Percentiles rank a stretch among this genome's conserved stretches.
phyloP scores from a whole-genome alignment of 495 filamentous ascomycete genomes.

The Tirmania nivea region DNA sequence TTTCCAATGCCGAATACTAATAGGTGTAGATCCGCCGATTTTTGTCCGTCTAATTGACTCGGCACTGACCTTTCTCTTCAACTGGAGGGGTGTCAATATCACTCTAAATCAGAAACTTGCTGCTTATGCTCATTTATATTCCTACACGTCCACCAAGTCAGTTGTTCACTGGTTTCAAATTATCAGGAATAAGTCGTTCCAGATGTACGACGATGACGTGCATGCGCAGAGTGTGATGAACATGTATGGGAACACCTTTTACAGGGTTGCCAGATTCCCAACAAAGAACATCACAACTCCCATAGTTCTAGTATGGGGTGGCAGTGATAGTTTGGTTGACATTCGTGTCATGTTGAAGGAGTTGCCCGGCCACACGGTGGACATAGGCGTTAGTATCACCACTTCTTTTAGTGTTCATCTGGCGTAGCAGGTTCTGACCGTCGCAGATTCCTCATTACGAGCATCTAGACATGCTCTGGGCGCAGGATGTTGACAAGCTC shows the following conservation, averaged over 20 bases:
- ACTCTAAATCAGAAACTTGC: slow-evolving; percentile 74
- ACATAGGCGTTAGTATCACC: slow-evolving; percentile 30
- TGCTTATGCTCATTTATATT: slow-evolving; percentile 91
- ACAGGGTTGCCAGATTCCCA: slow-evolving; percentile 87
- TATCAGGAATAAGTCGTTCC: slow-evolving; percentile 81
- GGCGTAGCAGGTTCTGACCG: not conserved
- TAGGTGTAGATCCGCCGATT: slow-evolving; percentile 53
- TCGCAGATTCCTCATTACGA: slow-evolving; percentile 59
- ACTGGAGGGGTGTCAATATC: slow-evolving; percentile 77
- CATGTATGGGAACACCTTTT: slow-evolving; percentile 40
- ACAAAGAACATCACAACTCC: slow-evolving; percentile 94
- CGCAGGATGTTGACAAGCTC: slow-evolving; percentile 52
- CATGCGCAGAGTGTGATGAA: slow-evolving; percentile 31
- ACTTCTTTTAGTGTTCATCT: not conserved
- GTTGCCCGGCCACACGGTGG: slow-evolving; percentile 60
- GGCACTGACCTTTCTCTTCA: slow-evolving; percentile 61
- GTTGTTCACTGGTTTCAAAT: slow-evolving; percentile 99
- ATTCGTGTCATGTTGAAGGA: slow-evolving; percentile 80
- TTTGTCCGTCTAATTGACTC: slow-evolving; percentile 78
- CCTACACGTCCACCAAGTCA: slow-evolving; percentile 83
- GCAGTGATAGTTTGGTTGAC: slow-evolving; percentile 84
- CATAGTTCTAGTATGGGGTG: slow-evolving; percentile 80
- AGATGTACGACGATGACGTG: slow-evolving; percentile 95
- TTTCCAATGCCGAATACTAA: not conserved
- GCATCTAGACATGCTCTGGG: slow-evolving; percentile 97